Conservation (phyloP, 306 rosid species). For the Casuarina glauca region DNA sequence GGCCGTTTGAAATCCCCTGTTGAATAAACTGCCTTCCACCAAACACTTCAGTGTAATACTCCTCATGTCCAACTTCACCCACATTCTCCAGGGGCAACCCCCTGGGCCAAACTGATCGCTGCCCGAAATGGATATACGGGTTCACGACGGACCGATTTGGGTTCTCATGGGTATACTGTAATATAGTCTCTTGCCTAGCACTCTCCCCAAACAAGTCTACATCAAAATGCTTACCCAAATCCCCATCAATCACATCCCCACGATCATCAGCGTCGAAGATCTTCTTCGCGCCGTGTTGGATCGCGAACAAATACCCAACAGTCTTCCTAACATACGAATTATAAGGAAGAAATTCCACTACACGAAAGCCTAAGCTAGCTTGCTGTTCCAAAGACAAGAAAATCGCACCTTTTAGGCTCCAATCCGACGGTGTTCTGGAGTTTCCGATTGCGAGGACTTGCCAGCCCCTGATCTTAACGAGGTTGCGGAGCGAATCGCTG, state of each 20-base stretch:
- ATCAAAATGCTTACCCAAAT: conserved; percentile 92
- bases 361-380: conserved; percentile 76
- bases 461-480: conserved; percentile 81
- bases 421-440: conserved; percentile 80
- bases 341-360: conserved; percentile 79
- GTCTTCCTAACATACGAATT: conserved; percentile 88
- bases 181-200: conserved; percentile 81
- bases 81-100: conserved; percentile 93
- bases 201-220: conserved; percentile 76
- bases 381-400: conserved; percentile 83
- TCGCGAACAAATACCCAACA: conserved; percentile 91
- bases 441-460: conserved; percentile 87
- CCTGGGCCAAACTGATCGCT: conserved; percentile 97
- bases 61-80: conserved; percentile 86
- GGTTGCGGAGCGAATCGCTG: conserved; percentile 55
- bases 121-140: conserved; percentile 96
- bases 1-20: conserved; percentile 89
- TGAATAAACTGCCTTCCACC: conserved; percentile 96
- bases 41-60: conserved; percentile 79
- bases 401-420: conserved; percentile 87
- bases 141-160: conserved; percentile 77
- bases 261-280: conserved; percentile 94
- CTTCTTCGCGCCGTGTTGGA: conserved; percentile 93
- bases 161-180: conserved; percentile 88
- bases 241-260: conserved; percentile 81